These are phyloP conservation scores for Oenanthe javanica DNA, from an alignment of 140 eudicot species.

Conservation along the genomic window DNA sequence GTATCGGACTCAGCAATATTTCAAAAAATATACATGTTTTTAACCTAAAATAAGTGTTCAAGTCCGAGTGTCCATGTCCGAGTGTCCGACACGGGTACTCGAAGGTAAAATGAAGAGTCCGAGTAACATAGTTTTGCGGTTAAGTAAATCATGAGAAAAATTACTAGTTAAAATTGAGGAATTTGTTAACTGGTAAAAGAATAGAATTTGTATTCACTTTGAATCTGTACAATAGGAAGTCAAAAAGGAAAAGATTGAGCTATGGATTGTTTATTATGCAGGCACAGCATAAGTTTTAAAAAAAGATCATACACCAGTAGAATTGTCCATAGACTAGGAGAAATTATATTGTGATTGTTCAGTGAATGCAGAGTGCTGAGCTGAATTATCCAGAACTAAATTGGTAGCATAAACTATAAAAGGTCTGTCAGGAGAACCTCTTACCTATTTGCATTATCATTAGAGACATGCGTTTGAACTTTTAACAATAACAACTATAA, in stretches of 20 bases:
- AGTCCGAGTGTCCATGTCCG: too few relatives aligned
- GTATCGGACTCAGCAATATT: too few relatives aligned
- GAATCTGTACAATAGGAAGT: neutral
- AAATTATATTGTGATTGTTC: neutral
- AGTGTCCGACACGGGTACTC: too few relatives aligned
- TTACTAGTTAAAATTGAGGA: neutral
- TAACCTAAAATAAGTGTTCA: too few relatives aligned
- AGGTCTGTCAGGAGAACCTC: neutral
- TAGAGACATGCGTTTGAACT: neutral
- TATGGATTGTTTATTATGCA: neutral
- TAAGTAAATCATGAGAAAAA: neutral
- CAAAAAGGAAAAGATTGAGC: too few relatives aligned
- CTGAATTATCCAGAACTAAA: neutral
- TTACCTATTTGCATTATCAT: neutral
- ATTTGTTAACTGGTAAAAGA: neutral
- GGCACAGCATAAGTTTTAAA: neutral
- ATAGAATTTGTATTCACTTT: neutral
- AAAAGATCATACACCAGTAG: neutral
- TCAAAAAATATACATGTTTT: too few relatives aligned
- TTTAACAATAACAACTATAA: neutral
- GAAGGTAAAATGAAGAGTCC: too few relatives aligned
- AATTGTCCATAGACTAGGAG: neutral
- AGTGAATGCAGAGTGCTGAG: neutral
- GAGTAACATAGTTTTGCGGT: too few relatives aligned
- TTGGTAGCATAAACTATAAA: neutral